Evolutionary conservation across 2,329 filamentous ascomycete species (phyloP), one percentile per base, ranked within the genome.

Genomic region (Xylariaceae sp.): DNA sequence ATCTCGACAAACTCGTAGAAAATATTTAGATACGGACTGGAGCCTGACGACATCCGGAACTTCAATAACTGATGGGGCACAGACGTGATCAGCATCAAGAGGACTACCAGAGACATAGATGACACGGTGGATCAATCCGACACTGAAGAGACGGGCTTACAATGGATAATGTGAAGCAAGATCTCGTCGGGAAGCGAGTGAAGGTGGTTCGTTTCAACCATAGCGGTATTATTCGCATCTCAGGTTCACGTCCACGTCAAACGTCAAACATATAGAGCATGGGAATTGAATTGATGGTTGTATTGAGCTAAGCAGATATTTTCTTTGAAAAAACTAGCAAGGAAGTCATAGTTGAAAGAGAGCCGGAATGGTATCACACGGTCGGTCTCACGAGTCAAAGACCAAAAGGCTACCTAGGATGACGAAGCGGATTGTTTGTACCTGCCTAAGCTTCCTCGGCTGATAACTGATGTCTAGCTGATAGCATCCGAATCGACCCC

Each of bases 1-100:
- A 70, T 96, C 91, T 54, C 91, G 87, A 34, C 85, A 88, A 37
- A 95, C 78, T 26, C 78, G 74, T 24, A 87, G 81, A 56, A 94
- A 84, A 40, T 79, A 81, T 61, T 80, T 85, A 23, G 86, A 94
- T 11, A 91, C 85, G 17, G 83, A 80, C 74, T 93, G 91, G 29
- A 94, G 77, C 53, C 74, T 80, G 55, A 88, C 84, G 58, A 93
- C 81, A 62, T 92, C 84, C 37, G 71, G 68, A 14, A 86, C 81
- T n/a, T 84, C 79, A 61, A 92, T 82, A 53, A 67, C 69, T 72
- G 46, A 28, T 21, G 12, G 26, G 37, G 7, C 33, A 24, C 19
- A 14, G 8, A 19, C 6, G 21, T 33, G 4, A 33, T 56, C 23
- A 58, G 53, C 21, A 53, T 11, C 7, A 14, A 44, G 17, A 40